Conservation (phyloP, 768 basidiomycete species). For the Rickenella mellea region DNA sequence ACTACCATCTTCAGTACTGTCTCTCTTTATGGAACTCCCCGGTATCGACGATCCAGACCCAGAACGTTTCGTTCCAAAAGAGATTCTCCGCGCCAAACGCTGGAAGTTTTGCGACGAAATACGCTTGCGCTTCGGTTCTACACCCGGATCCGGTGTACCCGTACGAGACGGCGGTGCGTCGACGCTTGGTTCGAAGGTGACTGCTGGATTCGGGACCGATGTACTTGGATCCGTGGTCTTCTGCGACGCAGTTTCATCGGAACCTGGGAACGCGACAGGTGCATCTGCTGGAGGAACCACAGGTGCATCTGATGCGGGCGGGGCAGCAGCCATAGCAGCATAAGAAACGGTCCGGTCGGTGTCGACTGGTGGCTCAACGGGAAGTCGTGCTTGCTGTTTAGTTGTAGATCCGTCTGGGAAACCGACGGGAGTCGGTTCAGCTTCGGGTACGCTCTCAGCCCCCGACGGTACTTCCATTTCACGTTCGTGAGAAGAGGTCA, state of each 20-base stretch:
- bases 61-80: constrained; percentile 50
- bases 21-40: constrained; percentile 3
- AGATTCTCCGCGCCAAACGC: constrained; percentile 65
- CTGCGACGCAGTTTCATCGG: constrained; percentile 21
- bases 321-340: constrained; percentile 2
- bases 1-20: constrained; percentile 10
- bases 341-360: not conserved
- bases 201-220: constrained; percentile 27
- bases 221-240: constrained; percentile 20
- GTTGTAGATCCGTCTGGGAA: not conserved
- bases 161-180: constrained; percentile 49
- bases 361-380: not conserved
- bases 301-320: constrained; percentile 9
- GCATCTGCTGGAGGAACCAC: constrained; percentile 25
- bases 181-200: constrained; percentile 58
- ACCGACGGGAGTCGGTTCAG: not conserved
- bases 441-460: constrained; percentile 3
- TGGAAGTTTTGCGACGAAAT: constrained; percentile 85
- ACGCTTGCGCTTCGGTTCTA: constrained; percentile 71
- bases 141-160: constrained; percentile 63
- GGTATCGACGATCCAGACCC: constrained; percentile 36
- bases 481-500: not conserved
- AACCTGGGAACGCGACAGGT: constrained; percentile 23
- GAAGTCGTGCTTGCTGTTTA: not conserved
- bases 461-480: not conserved